Evolutionary conservation across 1,139 yeast genomes (phyloP), one percentile per base, ranked within the genome.

Genomic region (Hansenula anomala): DNA sequence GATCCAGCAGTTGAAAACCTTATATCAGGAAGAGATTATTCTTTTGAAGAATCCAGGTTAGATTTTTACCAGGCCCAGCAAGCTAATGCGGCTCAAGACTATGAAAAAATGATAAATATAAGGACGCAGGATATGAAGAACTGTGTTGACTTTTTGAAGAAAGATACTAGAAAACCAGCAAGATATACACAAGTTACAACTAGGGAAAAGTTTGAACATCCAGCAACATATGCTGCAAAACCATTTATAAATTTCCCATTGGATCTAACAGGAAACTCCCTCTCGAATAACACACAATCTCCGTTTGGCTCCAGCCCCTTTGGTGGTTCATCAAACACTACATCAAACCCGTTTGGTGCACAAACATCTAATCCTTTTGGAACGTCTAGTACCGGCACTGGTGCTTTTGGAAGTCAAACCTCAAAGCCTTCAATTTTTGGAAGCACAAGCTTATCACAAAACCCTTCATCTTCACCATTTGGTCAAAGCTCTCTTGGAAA

Each of bases 41-140:
- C 85, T 0, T 67, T 63, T 27, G 86, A 80, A 46, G 87, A 80
- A 50, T 59, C 65, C 28, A 59, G 85, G 39, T 60, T 70, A 40
- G 68, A 67, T 45, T 77, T 65, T 43, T 60, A 66, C 46, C 65
- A 69, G 38, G 76, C 81, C 0, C 57, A 52, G 34, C 55, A 60
- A 14, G 53, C 56, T 12, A 69, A 70, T 38, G 52, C 56, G 0
- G 16, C 71, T 4, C 59, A 63, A 0, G 66, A 63, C 19, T 72
- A 67, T 46, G 72, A 69, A 32, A 58, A 58, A 24, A 66, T 64
- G 38, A 54, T 76, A 38, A 52, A 52, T 6, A 63, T 67, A 13
- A 63, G 82, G 48, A 52, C 54, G 23, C 55, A 59, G 10, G 84
- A 79, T 48, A 73, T 74, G 73, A 57, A 63, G 17, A 63, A 61